phyloP scores from a whole-genome alignment of 768 basidiomycete genomes.

The Astraeus odoratus region DNA sequence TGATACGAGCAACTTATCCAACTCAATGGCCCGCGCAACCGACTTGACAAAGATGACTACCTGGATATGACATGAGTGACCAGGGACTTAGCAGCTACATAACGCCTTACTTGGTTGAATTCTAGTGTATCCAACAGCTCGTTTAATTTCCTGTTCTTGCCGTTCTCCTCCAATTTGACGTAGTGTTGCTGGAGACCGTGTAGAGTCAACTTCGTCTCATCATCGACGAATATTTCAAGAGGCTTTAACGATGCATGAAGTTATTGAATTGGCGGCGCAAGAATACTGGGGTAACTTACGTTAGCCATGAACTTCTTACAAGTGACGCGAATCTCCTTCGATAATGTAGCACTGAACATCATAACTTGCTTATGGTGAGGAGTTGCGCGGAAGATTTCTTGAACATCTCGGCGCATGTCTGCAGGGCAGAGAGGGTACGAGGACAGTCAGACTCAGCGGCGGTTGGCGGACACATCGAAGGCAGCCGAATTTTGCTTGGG shows the following conservation, averaged over 20 bases:
- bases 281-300: slow-evolving; percentile 42
- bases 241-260: slow-evolving; percentile 49
- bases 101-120: slow-evolving; percentile 80
- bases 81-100: neutral
- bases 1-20: slow-evolving; percentile 91
- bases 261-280: neutral
- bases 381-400: slow-evolving; percentile 98
- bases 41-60: slow-evolving; percentile 99
- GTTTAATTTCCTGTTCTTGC: slow-evolving; percentile 96
- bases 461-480: slow-evolving; percentile 30
- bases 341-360: slow-evolving; percentile 99
- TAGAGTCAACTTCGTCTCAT: slow-evolving; percentile 96
- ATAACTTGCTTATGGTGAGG: slow-evolving; percentile 99
- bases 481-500: slow-evolving; percentile 41
- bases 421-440: slow-evolving; percentile 40
- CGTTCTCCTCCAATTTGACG: slow-evolving; percentile 90
- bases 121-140: slow-evolving; percentile 92
- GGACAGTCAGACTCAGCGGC: slow-evolving; percentile 57
- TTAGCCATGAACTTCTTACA: slow-evolving; percentile 99
- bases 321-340: slow-evolving; percentile 93
- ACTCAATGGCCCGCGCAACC: slow-evolving; percentile 90
- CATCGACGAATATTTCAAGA: slow-evolving; percentile 98
- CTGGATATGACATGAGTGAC: slow-evolving; percentile 33
- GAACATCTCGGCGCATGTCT: slow-evolving; percentile 99
- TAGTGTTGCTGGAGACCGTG: slow-evolving; percentile 99